Evolutionary conservation across 2,329 filamentous ascomycete species (phyloP).

Genomic region (Fusarium pseudocircinatum): DNA sequence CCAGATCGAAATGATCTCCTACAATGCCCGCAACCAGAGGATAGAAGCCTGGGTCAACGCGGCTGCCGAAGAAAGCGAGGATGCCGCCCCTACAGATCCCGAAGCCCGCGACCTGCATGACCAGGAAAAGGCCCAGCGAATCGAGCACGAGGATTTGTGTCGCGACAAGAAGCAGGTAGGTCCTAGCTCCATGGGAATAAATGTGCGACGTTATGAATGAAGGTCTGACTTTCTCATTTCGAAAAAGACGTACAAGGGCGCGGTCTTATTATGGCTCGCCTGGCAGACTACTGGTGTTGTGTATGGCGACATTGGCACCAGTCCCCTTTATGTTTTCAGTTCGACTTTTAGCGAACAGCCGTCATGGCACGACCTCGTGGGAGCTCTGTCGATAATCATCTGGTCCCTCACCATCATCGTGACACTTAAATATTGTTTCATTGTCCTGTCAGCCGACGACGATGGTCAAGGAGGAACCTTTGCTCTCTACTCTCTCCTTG

Average conservation of each 20-base stretch:
- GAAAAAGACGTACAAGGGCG: conserved; percentile 42
- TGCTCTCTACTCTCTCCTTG: conserved; percentile 71
- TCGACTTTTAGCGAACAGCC: conserved; percentile 70
- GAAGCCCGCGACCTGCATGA: conserved; percentile 43
- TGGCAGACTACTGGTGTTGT: conserved; percentile 75
- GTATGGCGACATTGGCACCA: conserved; percentile 74
- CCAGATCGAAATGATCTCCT: conserved; percentile 40
- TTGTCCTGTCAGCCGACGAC: conserved; percentile 73
- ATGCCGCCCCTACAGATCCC: conserved; percentile 36
- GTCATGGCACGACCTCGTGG: conserved; percentile 66
- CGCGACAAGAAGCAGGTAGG: conserved; percentile 44
- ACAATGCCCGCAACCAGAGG: conserved; percentile 38
- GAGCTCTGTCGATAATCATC: conserved; percentile 73
- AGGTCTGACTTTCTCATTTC: conserved; percentile 10
- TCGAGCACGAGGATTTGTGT: conserved; percentile 43
- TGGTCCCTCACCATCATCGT: conserved; percentile 77
- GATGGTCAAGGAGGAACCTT: conserved; percentile 78
- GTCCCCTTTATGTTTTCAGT: conserved; percentile 76
- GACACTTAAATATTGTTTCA: conserved; percentile 73
- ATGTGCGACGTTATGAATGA: not conserved
- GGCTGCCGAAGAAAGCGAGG: conserved; percentile 38
- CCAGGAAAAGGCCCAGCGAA: conserved; percentile 44
- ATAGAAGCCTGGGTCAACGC: conserved; percentile 41
- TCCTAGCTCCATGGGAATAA: not conserved
- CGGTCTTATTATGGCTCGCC: conserved; percentile 57